Evolutionary conservation across 2,329 filamentous ascomycete species (phyloP).

Genomic region (Colletotrichum costaricense): DNA sequence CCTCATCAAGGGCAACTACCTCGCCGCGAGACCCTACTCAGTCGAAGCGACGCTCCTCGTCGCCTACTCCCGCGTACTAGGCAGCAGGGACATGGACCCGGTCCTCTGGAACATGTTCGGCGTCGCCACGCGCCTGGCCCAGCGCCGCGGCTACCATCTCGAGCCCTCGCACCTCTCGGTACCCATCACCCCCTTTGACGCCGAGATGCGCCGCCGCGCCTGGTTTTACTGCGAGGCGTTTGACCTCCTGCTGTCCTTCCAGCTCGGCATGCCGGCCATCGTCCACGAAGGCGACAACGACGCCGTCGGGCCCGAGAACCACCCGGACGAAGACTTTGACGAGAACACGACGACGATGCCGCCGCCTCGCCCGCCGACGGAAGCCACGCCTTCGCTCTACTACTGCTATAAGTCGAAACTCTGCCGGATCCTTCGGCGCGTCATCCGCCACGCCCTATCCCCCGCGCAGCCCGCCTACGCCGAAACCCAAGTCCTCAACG

Average conservation of each 20-base stretch:
- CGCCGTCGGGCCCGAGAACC: constrained; percentile 56
- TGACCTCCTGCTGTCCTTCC: constrained; percentile 61
- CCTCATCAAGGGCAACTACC: constrained; percentile 59
- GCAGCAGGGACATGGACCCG: constrained; percentile 54
- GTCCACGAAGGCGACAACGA: constrained; percentile 60
- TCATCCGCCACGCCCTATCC: constrained; percentile 54
- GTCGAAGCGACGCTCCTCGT: constrained; percentile 63
- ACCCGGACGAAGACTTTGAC: constrained; percentile 64
- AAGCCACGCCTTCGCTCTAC: constrained; percentile 56
- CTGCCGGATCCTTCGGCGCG: constrained; percentile 54
- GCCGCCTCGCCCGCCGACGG: constrained; percentile 52
- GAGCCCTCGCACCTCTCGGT: constrained; percentile 54
- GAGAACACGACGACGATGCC: constrained; percentile 56
- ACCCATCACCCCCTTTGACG: constrained; percentile 59
- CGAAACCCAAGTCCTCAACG: constrained; percentile 49
- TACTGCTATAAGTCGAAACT: constrained; percentile 56
- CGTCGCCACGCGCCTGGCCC: constrained; percentile 59
- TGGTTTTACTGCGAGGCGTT: constrained; percentile 61
- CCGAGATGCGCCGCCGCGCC: constrained; percentile 61
- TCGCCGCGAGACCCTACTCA: constrained; percentile 55
- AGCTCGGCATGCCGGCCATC: constrained; percentile 64
- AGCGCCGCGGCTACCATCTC: constrained; percentile 64
- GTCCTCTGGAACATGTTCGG: constrained; percentile 60
- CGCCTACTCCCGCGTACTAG: constrained; percentile 54
- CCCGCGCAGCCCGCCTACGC: constrained; percentile 50